Conservation (phyloP, 129 eudicot species). For the Helianthus annuus region DNA sequence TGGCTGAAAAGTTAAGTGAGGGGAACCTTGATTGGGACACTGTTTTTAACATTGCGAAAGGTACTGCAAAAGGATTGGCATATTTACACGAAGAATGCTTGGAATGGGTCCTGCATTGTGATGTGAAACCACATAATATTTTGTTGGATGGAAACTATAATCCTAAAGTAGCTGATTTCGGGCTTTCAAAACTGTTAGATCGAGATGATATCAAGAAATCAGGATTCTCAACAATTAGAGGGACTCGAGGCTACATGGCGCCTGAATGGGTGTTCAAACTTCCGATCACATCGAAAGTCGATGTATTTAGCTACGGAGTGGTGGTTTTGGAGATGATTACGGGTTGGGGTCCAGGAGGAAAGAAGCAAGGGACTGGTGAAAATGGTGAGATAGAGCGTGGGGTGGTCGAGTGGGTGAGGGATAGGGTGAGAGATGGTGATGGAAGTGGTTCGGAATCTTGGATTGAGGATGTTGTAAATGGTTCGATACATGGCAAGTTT, state of each 20-base stretch:
- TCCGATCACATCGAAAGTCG: constrained; percentile 38
- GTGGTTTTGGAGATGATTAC: constrained; percentile 41
- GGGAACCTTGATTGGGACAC: constrained; percentile 25
- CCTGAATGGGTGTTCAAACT: constrained; percentile 39
- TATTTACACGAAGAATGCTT: constrained; percentile 8
- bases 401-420: constrained; percentile 35
- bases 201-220: constrained; percentile 2
- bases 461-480: constrained; percentile 27
- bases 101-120: no score
- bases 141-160: no score
- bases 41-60: constrained; percentile 16
- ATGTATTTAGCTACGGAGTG: constrained; percentile 40
- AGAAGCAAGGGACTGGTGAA: background rate
- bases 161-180: no score
- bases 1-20: background rate
- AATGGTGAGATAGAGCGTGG: constrained; percentile 6
- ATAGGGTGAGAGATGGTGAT: constrained; percentile 2
- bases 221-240: constrained; percentile 26
- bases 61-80: constrained; percentile 37
- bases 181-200: constrained; percentile 27
- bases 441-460: constrained; percentile 8
- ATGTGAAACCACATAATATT: no score
- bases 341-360: constrained; percentile 20
- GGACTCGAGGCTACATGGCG: constrained; percentile 45
- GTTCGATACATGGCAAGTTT: background rate